Evolutionary conservation across 2,329 filamentous ascomycete species (phyloP).

Genomic region (Arthrobotrys conoides): DNA sequence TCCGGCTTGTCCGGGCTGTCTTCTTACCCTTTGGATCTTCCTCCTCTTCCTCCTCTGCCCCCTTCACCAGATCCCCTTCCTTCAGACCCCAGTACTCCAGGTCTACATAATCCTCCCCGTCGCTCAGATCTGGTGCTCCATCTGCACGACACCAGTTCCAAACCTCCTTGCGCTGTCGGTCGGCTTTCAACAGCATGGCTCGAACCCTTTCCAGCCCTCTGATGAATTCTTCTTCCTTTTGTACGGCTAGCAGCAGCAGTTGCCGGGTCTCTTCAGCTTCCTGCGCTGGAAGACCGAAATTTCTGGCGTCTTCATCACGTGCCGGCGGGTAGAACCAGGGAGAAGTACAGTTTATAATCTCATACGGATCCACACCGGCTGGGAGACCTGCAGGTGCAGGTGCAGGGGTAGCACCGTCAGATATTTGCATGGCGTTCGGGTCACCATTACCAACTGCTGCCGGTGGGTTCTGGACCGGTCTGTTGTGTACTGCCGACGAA

Average conservation of each 20-base stretch:
- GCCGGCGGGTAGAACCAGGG: slow-evolving; percentile 74
- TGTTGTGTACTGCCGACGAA: slow-evolving; percentile 15
- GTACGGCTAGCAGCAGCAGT: slow-evolving; percentile 81
- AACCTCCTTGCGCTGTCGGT: slow-evolving; percentile 79
- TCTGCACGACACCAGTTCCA: slow-evolving; percentile 80
- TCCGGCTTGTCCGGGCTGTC: slow-evolving; percentile 51
- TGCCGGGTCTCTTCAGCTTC: slow-evolving; percentile 85
- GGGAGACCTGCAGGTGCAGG: slow-evolving; percentile 38
- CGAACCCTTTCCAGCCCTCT: slow-evolving; percentile 78
- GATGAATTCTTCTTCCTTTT: slow-evolving; percentile 88
- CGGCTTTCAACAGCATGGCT: slow-evolving; percentile 79
- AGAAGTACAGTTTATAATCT: slow-evolving; percentile 51
- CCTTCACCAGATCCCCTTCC: slow-evolving; percentile 80
- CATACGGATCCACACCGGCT: slow-evolving; percentile 48
- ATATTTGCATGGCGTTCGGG: slow-evolving; percentile 23
- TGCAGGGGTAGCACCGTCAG: neutral
- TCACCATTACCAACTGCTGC: slow-evolving; percentile 14
- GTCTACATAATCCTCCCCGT: slow-evolving; percentile 92
- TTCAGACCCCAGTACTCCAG: slow-evolving; percentile 82
- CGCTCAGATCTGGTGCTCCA: slow-evolving; percentile 79
- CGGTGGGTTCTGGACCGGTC: slow-evolving; percentile 2
- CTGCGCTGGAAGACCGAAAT: slow-evolving; percentile 78
- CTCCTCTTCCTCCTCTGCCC: slow-evolving; percentile 77
- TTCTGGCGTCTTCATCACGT: slow-evolving; percentile 75
- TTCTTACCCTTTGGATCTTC: slow-evolving; percentile 58